These are phyloP conservation scores for Penicillium pancosmium DNA, from an alignment of 495 filamentous ascomycete genomes.

Conservation along the genomic window DNA sequence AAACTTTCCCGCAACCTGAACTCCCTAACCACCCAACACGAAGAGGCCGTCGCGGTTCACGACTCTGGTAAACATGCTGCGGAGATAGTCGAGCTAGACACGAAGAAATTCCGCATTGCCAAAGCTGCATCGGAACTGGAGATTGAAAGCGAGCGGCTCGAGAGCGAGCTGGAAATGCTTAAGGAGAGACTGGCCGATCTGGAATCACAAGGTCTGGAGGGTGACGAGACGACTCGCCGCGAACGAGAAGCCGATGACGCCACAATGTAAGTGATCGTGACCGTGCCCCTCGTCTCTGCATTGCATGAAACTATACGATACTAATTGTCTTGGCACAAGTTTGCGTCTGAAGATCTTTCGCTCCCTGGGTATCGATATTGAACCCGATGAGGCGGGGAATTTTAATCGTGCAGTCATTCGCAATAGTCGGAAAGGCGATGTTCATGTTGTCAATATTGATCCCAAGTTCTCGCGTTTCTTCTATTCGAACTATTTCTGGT, in stretches of 20 bases:
- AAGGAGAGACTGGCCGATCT: slow-evolving; percentile 76
- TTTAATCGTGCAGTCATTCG: slow-evolving; percentile 86
- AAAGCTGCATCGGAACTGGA: slow-evolving; percentile 87
- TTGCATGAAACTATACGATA: background rate
- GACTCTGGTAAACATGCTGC: slow-evolving; percentile 75
- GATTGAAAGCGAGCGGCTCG: slow-evolving; percentile 86
- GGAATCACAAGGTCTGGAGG: slow-evolving; percentile 77
- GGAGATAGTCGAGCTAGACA: slow-evolving; percentile 82
- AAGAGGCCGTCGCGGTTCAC: slow-evolving; percentile 69
- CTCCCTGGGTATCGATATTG: slow-evolving; percentile 85
- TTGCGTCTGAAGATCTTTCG: slow-evolving; percentile 90
- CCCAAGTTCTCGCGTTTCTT: slow-evolving; percentile 88
- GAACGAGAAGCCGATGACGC: slow-evolving; percentile 66
- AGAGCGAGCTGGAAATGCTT: slow-evolving; percentile 77
- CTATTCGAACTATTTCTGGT: slow-evolving; percentile 97
- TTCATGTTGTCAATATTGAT: slow-evolving; percentile 93
- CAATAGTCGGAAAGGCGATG: slow-evolving; percentile 85
- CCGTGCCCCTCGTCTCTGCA: no score
- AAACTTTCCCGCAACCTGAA: slow-evolving; percentile 73
- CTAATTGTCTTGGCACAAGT: slow-evolving; percentile 39
- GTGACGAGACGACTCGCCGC: slow-evolving; percentile 54
- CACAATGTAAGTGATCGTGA: slow-evolving; percentile 45
- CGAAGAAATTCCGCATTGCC: slow-evolving; percentile 91
- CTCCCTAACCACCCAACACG: slow-evolving; percentile 68
- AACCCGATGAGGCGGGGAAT: slow-evolving; percentile 77